phyloP scores from a whole-genome alignment of 805 yeast species.

The Alloascoidea hylecoeti region DNA sequence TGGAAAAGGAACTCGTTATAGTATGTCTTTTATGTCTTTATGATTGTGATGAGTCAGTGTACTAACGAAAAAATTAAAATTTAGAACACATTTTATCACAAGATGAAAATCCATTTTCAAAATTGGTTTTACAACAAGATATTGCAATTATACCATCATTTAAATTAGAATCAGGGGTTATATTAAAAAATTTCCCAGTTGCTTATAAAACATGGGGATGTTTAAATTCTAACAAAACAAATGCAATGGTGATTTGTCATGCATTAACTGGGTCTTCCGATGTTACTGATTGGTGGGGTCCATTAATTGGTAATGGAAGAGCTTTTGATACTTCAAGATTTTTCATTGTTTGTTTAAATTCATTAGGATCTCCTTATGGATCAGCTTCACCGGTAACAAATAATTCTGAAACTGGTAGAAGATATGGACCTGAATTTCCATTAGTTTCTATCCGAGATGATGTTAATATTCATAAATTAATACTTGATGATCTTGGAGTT shows the following conservation, averaged over 20 bases:
- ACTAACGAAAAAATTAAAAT: not conserved
- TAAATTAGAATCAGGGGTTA: constrained; percentile 72
- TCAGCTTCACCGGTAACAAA: constrained; percentile 80
- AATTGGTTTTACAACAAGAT: constrained; percentile 62
- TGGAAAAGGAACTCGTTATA: too few relatives aligned
- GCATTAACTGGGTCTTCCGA: constrained; percentile 94
- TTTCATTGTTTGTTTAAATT: constrained; percentile 77
- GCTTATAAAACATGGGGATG: constrained; percentile 96
- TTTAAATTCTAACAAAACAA: constrained; percentile 52
- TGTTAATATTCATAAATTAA: constrained; percentile 59
- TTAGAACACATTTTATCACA: not conserved
- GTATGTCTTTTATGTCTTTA: too few relatives aligned
- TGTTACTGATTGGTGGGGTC: constrained; percentile 99
- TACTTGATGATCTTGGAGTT: constrained; percentile 74
- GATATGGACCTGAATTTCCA: constrained; percentile 93
- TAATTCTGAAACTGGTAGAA: constrained; percentile 61
- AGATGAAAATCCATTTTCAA: constrained; percentile 52
- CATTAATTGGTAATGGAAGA: constrained; percentile 67
- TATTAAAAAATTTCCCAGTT: constrained; percentile 61
- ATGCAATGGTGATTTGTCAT: constrained; percentile 85
- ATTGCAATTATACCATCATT: constrained; percentile 66
- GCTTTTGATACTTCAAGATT: constrained; percentile 88
- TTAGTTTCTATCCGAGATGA: constrained; percentile 91
- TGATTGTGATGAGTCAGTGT: too few relatives aligned
- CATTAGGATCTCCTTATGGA: constrained; percentile 96